These are phyloP conservation scores for Stagonosporopsis cucurbitacearum DNA, from an alignment of 2,329 filamentous ascomycete species.

Conservation along the genomic window DNA sequence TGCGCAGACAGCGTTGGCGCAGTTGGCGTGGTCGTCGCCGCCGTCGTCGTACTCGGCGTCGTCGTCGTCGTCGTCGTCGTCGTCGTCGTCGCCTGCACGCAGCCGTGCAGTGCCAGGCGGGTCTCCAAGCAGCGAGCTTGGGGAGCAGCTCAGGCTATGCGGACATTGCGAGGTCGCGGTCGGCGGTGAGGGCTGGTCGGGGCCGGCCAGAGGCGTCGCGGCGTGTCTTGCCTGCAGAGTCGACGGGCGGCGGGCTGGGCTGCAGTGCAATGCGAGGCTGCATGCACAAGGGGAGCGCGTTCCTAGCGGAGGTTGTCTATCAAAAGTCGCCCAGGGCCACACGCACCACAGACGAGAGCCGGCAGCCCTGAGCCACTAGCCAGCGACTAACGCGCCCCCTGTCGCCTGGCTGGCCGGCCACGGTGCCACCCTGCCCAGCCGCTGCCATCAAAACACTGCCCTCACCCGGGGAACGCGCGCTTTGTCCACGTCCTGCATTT, in stretches of 20 bases:
- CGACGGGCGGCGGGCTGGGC: not conserved
- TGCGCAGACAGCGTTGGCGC: conserved; percentile 31
- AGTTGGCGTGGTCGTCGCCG: too few relatives aligned
- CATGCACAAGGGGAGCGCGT: conserved; percentile 15
- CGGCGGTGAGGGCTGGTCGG: conserved; percentile 10
- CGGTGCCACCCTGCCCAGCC: not conserved
- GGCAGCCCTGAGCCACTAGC: too few relatives aligned
- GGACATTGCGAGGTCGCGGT: conserved; percentile 28
- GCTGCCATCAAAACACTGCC: conserved; percentile 25
- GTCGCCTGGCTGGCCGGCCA: conserved; percentile 11
- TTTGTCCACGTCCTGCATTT: conserved; percentile 14
- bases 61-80: too few relatives aligned
- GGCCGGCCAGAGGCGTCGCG: conserved; percentile 23
- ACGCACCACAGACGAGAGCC: not conserved
- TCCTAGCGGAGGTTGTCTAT: conserved; percentile 11
- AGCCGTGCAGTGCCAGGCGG: conserved; percentile 5
- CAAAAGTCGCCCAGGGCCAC: conserved; percentile 2
- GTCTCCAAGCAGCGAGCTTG: conserved; percentile 40
- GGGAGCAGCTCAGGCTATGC: conserved; percentile 35
- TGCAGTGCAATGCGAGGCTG: not conserved
- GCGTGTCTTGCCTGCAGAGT: conserved; percentile 18
- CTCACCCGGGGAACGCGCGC: conserved; percentile 26
- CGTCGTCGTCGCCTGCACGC: too few relatives aligned
- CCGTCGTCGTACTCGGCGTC: too few relatives aligned
- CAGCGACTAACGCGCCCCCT: conserved; percentile 18